Evolutionary conservation across 345 rosid species (phyloP).

Genomic region (Syzygium jambos): DNA sequence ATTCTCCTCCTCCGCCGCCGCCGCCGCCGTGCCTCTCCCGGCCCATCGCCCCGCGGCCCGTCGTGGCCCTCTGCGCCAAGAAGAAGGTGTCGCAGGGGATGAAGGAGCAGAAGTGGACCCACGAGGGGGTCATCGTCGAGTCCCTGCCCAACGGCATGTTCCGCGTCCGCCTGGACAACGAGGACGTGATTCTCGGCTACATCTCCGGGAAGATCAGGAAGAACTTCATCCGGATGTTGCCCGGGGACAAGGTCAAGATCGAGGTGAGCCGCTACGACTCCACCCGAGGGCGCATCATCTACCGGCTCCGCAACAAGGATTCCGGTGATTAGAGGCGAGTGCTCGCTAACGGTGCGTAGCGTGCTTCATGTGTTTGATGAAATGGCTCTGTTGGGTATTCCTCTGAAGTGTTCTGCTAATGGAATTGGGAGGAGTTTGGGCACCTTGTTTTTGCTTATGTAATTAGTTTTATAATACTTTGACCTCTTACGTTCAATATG

Average conservation of each 20-base stretch:
- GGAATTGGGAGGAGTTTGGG: background rate
- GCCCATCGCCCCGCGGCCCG: background rate
- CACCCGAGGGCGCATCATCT: conserved; percentile 72
- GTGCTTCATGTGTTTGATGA: background rate
- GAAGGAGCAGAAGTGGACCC: conserved; percentile 40
- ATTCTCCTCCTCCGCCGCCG: background rate
- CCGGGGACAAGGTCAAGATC: conserved; percentile 81
- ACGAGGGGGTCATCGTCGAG: conserved; percentile 47
- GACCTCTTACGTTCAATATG: background rate
- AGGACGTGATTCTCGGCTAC: conserved; percentile 66
- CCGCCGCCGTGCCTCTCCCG: background rate
- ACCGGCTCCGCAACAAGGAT: conserved; percentile 36
- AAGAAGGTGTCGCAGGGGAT: conserved; percentile 9
- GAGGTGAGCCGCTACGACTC: conserved; percentile 86
- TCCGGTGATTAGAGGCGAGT: conserved; percentile 1
- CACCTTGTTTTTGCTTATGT: background rate
- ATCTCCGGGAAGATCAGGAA: conserved; percentile 84
- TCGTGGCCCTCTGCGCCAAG: background rate
- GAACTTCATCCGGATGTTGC: conserved; percentile 75
- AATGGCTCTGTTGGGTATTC: background rate
- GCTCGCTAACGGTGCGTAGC: background rate
- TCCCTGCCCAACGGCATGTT: conserved; percentile 70
- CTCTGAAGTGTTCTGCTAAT: background rate
- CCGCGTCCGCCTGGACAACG: conserved; percentile 49
- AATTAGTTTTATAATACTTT: background rate